These are phyloP conservation scores for Candida montana DNA, from an alignment of 805 yeast genomes.

Conservation along the genomic window DNA sequence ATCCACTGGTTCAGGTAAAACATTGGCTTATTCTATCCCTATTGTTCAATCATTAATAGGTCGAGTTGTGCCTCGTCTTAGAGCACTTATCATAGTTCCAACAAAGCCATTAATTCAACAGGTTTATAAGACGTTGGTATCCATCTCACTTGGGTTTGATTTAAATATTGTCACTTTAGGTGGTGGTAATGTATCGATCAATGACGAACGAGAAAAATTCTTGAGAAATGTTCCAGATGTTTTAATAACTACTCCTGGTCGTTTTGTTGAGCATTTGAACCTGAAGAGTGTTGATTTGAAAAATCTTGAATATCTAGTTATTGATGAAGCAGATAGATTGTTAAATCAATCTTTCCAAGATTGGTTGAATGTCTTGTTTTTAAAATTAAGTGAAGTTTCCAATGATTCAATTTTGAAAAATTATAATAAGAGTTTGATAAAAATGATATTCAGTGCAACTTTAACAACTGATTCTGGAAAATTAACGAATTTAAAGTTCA, in stretches of 20 bases:
- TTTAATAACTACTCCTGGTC: constrained; percentile 69
- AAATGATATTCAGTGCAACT: constrained; percentile 88
- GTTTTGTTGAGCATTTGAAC: constrained; percentile 70
- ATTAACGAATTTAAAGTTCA: constrained; percentile 62
- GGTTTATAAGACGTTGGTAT: constrained; percentile 60
- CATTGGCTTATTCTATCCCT: constrained; percentile 84
- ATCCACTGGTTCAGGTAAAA: constrained; percentile 94
- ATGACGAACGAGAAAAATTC: constrained; percentile 58
- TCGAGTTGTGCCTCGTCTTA: constrained; percentile 63
- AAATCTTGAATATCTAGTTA: constrained; percentile 55
- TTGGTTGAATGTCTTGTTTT: constrained; percentile 64
- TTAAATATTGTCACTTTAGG: constrained; percentile 58
- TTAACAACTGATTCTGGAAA: constrained; percentile 90
- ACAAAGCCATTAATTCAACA: constrained; percentile 84
- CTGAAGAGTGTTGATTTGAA: constrained; percentile 38
- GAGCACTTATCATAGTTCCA: constrained; percentile 82
- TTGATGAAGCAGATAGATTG: constrained; percentile 80
- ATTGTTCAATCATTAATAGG: constrained; percentile 60
- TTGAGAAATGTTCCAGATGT: constrained; percentile 53
- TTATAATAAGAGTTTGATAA: constrained; percentile 36
- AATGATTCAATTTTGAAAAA: constrained; percentile 19
- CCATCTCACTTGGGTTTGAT: constrained; percentile 60
- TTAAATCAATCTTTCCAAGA: constrained; percentile 89
- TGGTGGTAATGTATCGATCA: constrained; percentile 44
- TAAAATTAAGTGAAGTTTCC: constrained; percentile 27